Conservation (phyloP, 2,329 filamentous ascomycete species). For the Sordariomycetes sp. region DNA sequence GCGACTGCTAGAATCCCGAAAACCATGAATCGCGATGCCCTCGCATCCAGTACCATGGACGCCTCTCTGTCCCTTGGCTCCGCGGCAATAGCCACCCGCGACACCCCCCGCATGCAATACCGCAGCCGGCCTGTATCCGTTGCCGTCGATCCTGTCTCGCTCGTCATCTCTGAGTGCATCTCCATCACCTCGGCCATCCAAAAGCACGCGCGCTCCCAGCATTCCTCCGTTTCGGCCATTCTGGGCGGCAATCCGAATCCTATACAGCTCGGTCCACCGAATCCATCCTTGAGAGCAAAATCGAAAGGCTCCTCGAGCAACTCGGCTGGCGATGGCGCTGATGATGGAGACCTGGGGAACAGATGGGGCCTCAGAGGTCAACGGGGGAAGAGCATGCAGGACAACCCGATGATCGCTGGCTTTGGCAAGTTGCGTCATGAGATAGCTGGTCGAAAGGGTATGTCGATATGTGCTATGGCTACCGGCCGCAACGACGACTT, state of each 20-base stretch:
- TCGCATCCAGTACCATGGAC: conserved; percentile 13
- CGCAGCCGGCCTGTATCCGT: conserved; percentile 60
- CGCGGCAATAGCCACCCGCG: conserved; percentile 10
- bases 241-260: conserved; percentile 65
- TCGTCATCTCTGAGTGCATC: conserved; percentile 98
- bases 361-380: conserved; percentile 91
- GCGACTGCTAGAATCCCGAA: too few relatives aligned
- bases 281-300: conserved; percentile 27
- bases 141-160: conserved; percentile 79
- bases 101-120: conserved; percentile 44
- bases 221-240: conserved; percentile 93
- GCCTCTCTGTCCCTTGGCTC: conserved; percentile 10
- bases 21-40: conserved; percentile 24
- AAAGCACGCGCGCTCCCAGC: conserved; percentile 91
- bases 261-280: conserved; percentile 41
- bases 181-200: conserved; percentile 97
- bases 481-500: background rate
- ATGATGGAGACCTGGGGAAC: conserved; percentile 58
- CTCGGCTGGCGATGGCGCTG: conserved; percentile 19
- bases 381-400: conserved; percentile 94
- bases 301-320: conserved; percentile 29
- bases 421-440: conserved; percentile 87
- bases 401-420: conserved; percentile 91
- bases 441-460: conserved; percentile 75
- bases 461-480: conserved; percentile 6